Percentiles rank a stretch among this genome's conserved stretches.
phyloP scores from a whole-genome alignment of 164 flowering plant genomes.

The Pachysandra terminalis region DNA sequence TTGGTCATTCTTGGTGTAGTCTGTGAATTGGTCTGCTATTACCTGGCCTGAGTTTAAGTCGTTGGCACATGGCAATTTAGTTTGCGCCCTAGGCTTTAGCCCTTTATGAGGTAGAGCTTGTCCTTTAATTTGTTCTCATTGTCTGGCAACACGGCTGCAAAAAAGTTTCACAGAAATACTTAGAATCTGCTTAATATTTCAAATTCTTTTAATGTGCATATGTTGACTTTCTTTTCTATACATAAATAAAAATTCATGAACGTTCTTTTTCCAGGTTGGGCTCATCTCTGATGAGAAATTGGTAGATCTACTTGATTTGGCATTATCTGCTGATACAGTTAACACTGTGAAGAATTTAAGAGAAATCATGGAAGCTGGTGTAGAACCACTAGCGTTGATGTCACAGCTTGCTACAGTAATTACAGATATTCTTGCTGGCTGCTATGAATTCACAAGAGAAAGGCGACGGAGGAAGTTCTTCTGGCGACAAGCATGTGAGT shows the following conservation, averaged over 20 bases:
- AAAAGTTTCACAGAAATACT: no score
- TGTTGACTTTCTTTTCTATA: conserved; percentile 4
- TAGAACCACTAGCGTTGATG: conserved; percentile 93
- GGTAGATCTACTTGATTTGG: conserved; percentile 95
- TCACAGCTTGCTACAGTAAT: conserved; percentile 97
- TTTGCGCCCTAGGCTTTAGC: no score
- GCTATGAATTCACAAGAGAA: conserved; percentile 69
- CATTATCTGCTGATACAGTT: conserved; percentile 96
- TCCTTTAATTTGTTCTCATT: no score
- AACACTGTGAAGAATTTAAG: conserved; percentile 92
- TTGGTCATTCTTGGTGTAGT: no score
- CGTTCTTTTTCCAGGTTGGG: conserved; percentile 66
- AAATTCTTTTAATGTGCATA: not conserved
- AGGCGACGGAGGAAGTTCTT: conserved; percentile 77
- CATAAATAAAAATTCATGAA: conserved; percentile 1
- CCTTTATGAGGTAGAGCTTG: no score
- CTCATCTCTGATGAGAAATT: conserved; percentile 92
- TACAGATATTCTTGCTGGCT: conserved; percentile 95
- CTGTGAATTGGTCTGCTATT: no score
- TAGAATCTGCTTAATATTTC: no score
- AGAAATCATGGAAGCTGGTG: conserved; percentile 91
- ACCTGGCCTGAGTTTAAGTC: no score
- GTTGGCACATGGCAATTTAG: no score
- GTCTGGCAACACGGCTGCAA: no score
- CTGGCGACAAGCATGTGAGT: conserved; percentile 72